Evolutionary conservation across 768 basidiomycete species (phyloP), one percentile per base, ranked within the genome.

Genomic region (Royoungia palumana): DNA sequence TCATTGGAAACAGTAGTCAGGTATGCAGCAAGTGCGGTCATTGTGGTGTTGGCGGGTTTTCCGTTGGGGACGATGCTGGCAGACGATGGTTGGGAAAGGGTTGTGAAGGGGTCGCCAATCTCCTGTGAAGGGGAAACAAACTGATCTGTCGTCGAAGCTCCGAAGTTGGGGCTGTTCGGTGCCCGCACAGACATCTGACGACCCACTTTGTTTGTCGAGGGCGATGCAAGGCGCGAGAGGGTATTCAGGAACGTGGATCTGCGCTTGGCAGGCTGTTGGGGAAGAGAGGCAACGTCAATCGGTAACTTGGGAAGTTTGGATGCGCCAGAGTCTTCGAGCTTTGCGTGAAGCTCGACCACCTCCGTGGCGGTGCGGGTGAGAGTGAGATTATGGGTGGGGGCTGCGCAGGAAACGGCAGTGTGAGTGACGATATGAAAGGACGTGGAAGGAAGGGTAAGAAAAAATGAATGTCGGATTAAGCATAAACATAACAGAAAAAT

Each of bases 361-460:
- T 94, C 91, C 56, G 76, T 74, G 40, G 81, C 79, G 48, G 83
- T 83, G 50, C 92, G 82, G 8, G 85, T 87, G 39, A 94, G 81
- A 35, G 92, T 94, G 42, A 93, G 76, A 72, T 91, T 89, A 70
- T 93, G 89, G 20, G 88, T 94, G 24, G 91, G 86, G 19, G 92
- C 92, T 90, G 71, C 35, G 59, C 36, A 59, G 30, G 52, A 48
- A 60, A 58, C 59, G 51, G 52, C 55, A 49, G 60, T 46, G 62
- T 71, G 61, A 67, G 68, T 57, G 52, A 58, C 40, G 46, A 49
- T 16, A 44, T 41, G 57, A 55, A 53, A 50, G 35, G 43, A 49
- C 19, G 44, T 37, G 47, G 49, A 57, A 64, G 43, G 57, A 53
- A 11, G 40, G 57, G 46, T 5, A 44, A 50, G 4, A 41, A 34